A percentile compares a stretch with the other conserved stretches of the same genome.
Evolutionary conservation across 371 early-diverging fungal genomes (phyloP).

Genomic region (Parasitella parasitica): DNA sequence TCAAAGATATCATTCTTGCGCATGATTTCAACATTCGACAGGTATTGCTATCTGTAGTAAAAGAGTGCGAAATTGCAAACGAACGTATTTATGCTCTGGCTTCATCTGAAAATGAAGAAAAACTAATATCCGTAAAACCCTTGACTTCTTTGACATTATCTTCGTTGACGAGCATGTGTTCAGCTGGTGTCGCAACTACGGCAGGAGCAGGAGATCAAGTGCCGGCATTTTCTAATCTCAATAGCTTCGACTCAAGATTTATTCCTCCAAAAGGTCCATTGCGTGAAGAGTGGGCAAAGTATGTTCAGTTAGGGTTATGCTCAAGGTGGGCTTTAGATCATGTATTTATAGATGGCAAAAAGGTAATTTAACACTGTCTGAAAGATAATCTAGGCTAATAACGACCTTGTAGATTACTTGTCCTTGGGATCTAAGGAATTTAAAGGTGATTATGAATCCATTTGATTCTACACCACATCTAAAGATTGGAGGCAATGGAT

Average conservation of each 20-base stretch:
- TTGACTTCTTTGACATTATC: not conserved
- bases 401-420: constrained; percentile 21
- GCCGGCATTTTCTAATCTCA: constrained; percentile 4
- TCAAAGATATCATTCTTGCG: constrained; percentile 28
- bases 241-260: constrained; percentile 17
- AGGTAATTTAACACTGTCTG: constrained; percentile 21
- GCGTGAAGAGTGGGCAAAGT: constrained; percentile 41
- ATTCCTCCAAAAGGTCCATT: constrained; percentile 39
- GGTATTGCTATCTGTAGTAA: constrained; percentile 21
- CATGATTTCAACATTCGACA: constrained; percentile 31
- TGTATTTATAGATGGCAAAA: constrained; percentile 31
- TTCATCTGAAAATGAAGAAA: constrained; percentile 2
- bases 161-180: not conserved
- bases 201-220: not conserved
- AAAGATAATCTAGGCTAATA: no score
- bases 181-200: not conserved
- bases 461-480: constrained; percentile 47
- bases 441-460: constrained; percentile 43
- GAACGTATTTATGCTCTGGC: constrained; percentile 20
- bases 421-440: constrained; percentile 34
- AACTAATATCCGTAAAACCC: not conserved
- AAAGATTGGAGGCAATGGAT: constrained; percentile 44
- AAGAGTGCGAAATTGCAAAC: constrained; percentile 39
- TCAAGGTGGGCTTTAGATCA: constrained; percentile 45
- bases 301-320: constrained; percentile 41